These are phyloP conservation scores for Phytophthora sojae DNA, from an alignment of 352 stramenopile genomes.

Conservation along the genomic window DNA sequence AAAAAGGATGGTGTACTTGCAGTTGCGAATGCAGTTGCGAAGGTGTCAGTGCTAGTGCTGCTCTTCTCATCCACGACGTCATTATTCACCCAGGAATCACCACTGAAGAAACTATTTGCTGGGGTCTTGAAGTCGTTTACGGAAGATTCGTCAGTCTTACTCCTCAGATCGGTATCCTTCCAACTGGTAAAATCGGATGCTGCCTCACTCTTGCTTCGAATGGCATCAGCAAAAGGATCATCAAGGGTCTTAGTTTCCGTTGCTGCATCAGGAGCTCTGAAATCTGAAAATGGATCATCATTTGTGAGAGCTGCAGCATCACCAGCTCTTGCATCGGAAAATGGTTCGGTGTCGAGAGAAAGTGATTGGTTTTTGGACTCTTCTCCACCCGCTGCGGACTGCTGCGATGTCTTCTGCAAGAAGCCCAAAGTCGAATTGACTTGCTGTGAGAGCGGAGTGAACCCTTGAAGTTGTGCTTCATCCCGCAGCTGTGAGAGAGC, in stretches of 20 bases:
- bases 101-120: not conserved
- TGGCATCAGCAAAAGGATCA: constrained; percentile 22
- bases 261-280: constrained; percentile 12
- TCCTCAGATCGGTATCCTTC: constrained; percentile 1
- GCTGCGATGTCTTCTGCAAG: constrained; percentile 22
- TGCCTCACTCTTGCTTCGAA: constrained; percentile 3
- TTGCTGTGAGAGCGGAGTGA: constrained; percentile 40
- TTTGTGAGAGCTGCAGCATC: constrained; percentile 3
- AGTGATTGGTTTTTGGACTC: constrained; percentile 9
- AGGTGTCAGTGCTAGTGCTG: not conserved
- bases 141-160: not conserved
- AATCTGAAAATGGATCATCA: constrained; percentile 31
- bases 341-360: constrained; percentile 10
- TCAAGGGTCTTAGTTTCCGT: not conserved
- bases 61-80: not conserved
- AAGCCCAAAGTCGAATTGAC: constrained; percentile 48
- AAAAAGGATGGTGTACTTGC: constrained; percentile 5
- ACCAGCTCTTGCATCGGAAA: constrained; percentile 4
- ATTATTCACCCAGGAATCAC: constrained; percentile 3
- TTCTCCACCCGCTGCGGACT: not conserved
- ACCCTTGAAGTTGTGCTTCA: constrained; percentile 42
- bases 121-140: not conserved
- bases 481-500: constrained; percentile 48
- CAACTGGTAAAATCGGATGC: constrained; percentile 14
- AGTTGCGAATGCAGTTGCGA: not conserved